These are phyloP conservation scores for Lactarius quietus DNA, from an alignment of 768 basidiomycete species.

Conservation along the genomic window DNA sequence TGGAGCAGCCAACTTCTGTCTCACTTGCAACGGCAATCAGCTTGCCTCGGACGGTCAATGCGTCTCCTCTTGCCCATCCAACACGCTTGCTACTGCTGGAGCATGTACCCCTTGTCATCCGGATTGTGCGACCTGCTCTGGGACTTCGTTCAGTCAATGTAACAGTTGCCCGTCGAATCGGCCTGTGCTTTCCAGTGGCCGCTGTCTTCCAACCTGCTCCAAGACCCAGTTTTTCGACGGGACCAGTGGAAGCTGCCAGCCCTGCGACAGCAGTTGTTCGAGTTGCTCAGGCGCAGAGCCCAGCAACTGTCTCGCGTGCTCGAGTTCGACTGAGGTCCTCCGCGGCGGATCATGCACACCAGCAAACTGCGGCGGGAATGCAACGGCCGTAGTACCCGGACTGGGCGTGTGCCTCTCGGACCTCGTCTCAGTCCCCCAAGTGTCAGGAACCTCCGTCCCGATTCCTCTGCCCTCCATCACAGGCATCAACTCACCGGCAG, in stretches of 20 bases:
- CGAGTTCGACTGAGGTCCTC: slow-evolving; percentile 58
- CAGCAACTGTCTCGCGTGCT: slow-evolving; percentile 69
- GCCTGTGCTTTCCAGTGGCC: slow-evolving; percentile 70
- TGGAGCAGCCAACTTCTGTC: slow-evolving; percentile 64
- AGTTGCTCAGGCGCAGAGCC: slow-evolving; percentile 71
- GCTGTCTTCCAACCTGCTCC: slow-evolving; percentile 76
- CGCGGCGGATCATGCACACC: slow-evolving; percentile 60
- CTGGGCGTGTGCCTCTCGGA: slow-evolving; percentile 81
- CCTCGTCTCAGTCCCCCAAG: slow-evolving; percentile 51
- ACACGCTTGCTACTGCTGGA: slow-evolving; percentile 61
- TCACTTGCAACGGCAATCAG: slow-evolving; percentile 63
- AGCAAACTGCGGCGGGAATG: slow-evolving; percentile 52
- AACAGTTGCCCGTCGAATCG: slow-evolving; percentile 60
- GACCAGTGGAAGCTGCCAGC: slow-evolving; percentile 57
- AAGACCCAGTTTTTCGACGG: slow-evolving; percentile 70
- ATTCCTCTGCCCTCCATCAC: slow-evolving; percentile 53
- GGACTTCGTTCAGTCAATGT: slow-evolving; percentile 77
- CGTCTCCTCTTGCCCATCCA: slow-evolving; percentile 68
- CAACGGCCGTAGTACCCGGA: slow-evolving; percentile 56
- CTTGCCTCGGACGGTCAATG: slow-evolving; percentile 74
- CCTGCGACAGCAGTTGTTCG: slow-evolving; percentile 74
- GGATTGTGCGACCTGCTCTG: slow-evolving; percentile 81
- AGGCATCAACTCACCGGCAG: slow-evolving; percentile 53
- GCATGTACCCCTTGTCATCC: slow-evolving; percentile 77
- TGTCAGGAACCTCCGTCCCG: slow-evolving; percentile 40